Evolutionary conservation across 495 filamentous ascomycete species (phyloP).

Genomic region (Aspergillus nanangensis): DNA sequence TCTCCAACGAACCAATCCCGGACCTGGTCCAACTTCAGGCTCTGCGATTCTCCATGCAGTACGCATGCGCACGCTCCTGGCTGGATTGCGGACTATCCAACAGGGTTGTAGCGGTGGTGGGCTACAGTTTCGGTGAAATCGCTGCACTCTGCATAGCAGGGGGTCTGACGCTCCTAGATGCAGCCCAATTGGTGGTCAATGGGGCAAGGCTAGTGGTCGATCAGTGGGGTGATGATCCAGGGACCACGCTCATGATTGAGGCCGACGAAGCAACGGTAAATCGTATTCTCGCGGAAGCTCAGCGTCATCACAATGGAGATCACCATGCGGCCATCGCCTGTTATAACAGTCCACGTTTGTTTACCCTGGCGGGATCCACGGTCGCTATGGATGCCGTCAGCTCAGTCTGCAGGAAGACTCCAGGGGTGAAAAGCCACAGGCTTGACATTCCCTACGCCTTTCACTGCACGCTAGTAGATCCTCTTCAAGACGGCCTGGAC

Average conservation of each 20-base stretch:
- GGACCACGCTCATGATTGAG: conserved; percentile 1
- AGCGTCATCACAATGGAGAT: background rate
- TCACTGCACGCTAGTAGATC: background rate
- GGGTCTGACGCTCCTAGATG: background rate
- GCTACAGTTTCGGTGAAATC: conserved; percentile 5
- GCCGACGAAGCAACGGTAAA: too few species aligned
- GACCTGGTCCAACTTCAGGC: conserved; percentile 37
- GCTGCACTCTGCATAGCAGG: conserved; percentile 5
- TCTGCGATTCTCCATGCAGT: conserved; percentile 4
- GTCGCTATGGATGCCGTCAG: background rate
- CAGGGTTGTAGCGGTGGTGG: background rate
- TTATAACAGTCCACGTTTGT: conserved; percentile 4
- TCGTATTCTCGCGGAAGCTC: background rate
- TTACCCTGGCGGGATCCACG: conserved; percentile 1
- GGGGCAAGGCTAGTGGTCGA: background rate
- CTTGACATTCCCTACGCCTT: background rate
- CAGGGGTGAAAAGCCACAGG: background rate
- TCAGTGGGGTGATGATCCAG: conserved; percentile 2
- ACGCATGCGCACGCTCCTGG: conserved; percentile 4
- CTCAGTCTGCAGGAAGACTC: background rate
- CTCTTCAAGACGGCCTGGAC: background rate
- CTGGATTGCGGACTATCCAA: background rate
- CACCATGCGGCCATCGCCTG: background rate
- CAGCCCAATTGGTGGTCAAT: background rate
- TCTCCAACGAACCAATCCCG: conserved; percentile 23